Evolutionary conservation across 768 basidiomycete species (phyloP), one percentile per base, ranked within the genome.

Genomic region (Trametopsis cervina): DNA sequence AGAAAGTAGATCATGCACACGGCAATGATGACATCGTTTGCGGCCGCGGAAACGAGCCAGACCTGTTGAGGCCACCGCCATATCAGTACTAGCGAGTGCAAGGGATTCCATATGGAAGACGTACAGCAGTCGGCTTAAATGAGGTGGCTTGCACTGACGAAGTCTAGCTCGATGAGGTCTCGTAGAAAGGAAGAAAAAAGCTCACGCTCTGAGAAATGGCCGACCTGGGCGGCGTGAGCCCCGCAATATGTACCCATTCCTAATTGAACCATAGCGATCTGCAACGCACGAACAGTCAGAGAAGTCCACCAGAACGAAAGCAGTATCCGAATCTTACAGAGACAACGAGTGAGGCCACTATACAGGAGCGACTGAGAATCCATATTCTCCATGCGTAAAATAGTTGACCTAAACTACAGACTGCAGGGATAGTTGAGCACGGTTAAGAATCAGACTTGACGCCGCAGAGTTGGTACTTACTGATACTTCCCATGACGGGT

Each of bases 1-100:
- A 49, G 42, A 33, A 33, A 40, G 40, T 20, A 58, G 69, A 17
- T 53, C 33, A 65, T 59, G 17, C 35, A 29, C 9, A 38, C 22
- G 1, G 64, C 63, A 47, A 65, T 66, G 25, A 61, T 36, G 10
- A 62, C 51, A 44, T 66, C 64, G 18, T 56, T 55, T 3, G 59
- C 25, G 40, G 56, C 42, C 15, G 45, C 39, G n/a, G 37, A 47
- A 7, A 55, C 40, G 17, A 62, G 47, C 63, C 63, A 64, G 13
- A 61, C 39, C 39, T 62, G 56, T 24, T 15, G 15, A 33, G 15
- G n/a, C n/a, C n/a, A n/a, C n/a, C n/a, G 57, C 54, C 29, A 53
- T 54, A 23, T 33, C n/a, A 26, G 40, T 57, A 44, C 25, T 63
- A 60, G 35, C 57, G 21, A 41, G 39, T 20, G n/a, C 20, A 18